Evolutionary conservation across 2,329 filamentous ascomycete genomes (phyloP), one percentile per base, ranked within the genome.

Genomic region (Pseudocercospora musae): DNA sequence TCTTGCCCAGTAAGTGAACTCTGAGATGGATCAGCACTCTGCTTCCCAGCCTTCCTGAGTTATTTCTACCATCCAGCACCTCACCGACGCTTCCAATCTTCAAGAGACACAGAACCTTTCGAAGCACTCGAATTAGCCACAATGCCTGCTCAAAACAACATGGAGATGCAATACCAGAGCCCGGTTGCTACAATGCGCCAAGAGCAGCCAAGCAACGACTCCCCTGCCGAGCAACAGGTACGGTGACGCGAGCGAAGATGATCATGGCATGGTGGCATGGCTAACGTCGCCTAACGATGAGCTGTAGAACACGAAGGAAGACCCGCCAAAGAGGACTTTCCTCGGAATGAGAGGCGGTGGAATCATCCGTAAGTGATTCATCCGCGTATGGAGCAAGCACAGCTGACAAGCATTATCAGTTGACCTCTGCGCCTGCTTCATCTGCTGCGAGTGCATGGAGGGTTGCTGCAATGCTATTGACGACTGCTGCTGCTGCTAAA

Each of bases 401-500:
- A 33, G 23, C 55, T 60, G 56, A 59, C 42, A 7, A 23, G 11
- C 46, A 42, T 46, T 6, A 11, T 20, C 48, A 71, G 69, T 72
- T 50, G 70, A 72, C 57, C 57, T 71, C 13, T 72, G 70, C 57
- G 70, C 70, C 49, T 72, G 70, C 62, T 72, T 72, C 68, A 71
- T 72, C 61, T 72, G 70, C 65, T 72, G 70, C 65, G 70, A 72
- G 56, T 69, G 66, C 59, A 62, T 69, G 65, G 68, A 63, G 62
- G 68, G 60, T 46, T 65, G 69, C 65, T 70, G 68, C 62, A 40
- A 67, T 52, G 67, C 64, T n/a, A 57, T 72, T 40, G 70, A 72
- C 52, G 70, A 72, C 58, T 71, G 70, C 65, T 72, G 70, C 56
- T 72, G 70, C 63, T 72, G 70, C 58, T 71, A 71, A 59, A 60